phyloP scores from a whole-genome alignment of 768 basidiomycete species.

The Sistotremastrum suecicum region DNA sequence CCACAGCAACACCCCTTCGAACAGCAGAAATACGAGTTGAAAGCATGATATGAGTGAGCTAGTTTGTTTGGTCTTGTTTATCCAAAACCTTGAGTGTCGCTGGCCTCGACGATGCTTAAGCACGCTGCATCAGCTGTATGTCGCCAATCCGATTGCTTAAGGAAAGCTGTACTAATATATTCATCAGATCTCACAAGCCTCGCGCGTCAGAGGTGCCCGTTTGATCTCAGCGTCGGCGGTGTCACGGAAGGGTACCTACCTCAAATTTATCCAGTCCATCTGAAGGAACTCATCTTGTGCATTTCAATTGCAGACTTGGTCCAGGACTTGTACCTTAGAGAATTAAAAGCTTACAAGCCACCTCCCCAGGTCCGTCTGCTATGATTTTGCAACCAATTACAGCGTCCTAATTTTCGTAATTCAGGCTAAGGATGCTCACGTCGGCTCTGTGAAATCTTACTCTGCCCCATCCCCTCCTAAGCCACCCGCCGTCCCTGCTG shows the following conservation, averaged over 20 bases:
- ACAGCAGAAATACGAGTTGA: slow-evolving; percentile 24
- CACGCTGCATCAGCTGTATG: slow-evolving; percentile 1
- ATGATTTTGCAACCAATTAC: not conserved
- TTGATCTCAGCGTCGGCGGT: slow-evolving; percentile 45
- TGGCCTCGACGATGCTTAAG: slow-evolving; percentile 4
- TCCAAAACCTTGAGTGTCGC: not conserved
- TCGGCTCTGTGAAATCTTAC: slow-evolving; percentile 77
- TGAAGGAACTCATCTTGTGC: slow-evolving; percentile 1
- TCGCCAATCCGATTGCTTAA: not conserved
- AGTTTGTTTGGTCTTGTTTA: slow-evolving; percentile 7
- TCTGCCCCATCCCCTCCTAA: slow-evolving; percentile 59
- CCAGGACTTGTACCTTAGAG: slow-evolving; percentile 82
- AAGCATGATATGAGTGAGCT: slow-evolving; percentile 23
- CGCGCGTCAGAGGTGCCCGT: slow-evolving; percentile 16
- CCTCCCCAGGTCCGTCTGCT: slow-evolving; percentile 44
- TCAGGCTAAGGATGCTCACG: slow-evolving; percentile 83
- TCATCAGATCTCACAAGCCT: no score
- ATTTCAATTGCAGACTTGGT: slow-evolving; percentile 53
- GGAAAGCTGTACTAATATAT: no score
- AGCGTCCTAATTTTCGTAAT: not conserved
- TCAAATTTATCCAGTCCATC: slow-evolving; percentile 14
- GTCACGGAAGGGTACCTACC: slow-evolving; percentile 47
- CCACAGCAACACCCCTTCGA: slow-evolving; percentile 18
- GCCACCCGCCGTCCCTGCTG: slow-evolving; percentile 59
- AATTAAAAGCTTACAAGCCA: slow-evolving; percentile 84